Base-by-base conservation (phyloP, 2,329 filamentous ascomycete genomes). In the Xylaria sp. region DNA sequence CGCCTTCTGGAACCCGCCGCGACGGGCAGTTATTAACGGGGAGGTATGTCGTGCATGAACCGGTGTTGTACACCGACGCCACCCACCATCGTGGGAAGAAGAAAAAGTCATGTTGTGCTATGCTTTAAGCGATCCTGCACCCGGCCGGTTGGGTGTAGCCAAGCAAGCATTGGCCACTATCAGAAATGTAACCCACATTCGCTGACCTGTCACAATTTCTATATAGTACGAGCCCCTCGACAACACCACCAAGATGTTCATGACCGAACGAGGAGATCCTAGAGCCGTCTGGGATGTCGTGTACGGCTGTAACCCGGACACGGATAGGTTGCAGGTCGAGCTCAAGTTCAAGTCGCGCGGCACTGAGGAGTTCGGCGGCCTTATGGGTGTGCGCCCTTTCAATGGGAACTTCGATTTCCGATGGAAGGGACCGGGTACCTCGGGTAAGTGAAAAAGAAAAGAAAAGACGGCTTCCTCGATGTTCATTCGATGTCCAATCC, bases 211-310 rank as follows among this genome's bases (percentile, higher is more conserved):
- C 49, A 42, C 57, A 8, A 49, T 50, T 7, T n/a, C n/a, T n/a
- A n/a, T 55, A 80, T 53, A 80, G 78, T 79, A 79, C 61, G 75
- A 77, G 21, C 68, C 69, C n/a, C 70, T 73, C 31, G 79, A 82
- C 66, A 78, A 82, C 66, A 82, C 79, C 2, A 82, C 79, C 42
- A 82, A 82, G 70, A 74, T 81, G 67, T 82, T 82, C 71, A 80
- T 81, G 76, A 81, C 80, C 2, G 74, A 79, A 28, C 77, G 79
- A 2, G 75, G 74, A 7, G 78, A 81, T 57, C 78, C 79, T 1
- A 72, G 75, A 12, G 79, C 79, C 19, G 67, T 78, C 56, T 81
- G 78, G 57, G 69, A 77, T 40, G 74, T 77, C n/a, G 70, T 70
- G 5, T 79, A 80, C 62, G 77, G 75, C 31, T 81, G 79, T 67